Evolutionary conservation across 257 asterid species (phyloP).

Genomic region (Dorcoceras hygrometricum): DNA sequence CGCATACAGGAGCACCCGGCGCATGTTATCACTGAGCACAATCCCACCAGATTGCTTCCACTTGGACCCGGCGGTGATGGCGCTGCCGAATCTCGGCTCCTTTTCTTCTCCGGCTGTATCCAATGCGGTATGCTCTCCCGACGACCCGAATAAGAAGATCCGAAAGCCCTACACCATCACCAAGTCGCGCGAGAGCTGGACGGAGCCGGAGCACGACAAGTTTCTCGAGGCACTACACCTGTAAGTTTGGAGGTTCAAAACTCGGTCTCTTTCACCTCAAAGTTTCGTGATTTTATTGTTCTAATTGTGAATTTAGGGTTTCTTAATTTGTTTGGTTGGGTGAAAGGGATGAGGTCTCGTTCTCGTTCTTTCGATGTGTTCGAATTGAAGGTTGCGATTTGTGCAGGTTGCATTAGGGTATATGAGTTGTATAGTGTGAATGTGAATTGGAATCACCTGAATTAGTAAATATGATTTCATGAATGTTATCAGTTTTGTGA

Average conservation of each 20-base stretch:
- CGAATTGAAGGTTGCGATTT: not conserved
- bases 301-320: conserved; percentile 38
- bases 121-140: conserved; percentile 38
- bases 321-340: conserved; percentile 10
- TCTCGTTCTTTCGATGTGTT: not conserved
- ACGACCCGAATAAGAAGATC: conserved; percentile 65
- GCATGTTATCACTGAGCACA: conserved; percentile 48
- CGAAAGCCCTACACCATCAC: conserved; percentile 86
- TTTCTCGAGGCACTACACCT: conserved; percentile 90
- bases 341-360: conserved; percentile 7
- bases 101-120: conserved; percentile 47
- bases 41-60: conserved; percentile 44
- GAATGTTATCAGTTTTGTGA: not conserved
- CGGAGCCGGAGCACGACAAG: conserved; percentile 95
- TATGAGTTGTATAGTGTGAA: not conserved
- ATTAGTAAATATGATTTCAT: too few species aligned
- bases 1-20: conserved; percentile 22
- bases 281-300: conserved; percentile 2
- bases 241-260: conserved; percentile 40
- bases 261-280: not conserved
- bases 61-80: conserved; percentile 64
- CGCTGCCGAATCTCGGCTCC: conserved; percentile 60
- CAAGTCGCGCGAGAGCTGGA: conserved; percentile 95
- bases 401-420: not conserved
- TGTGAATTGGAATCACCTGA: conserved; percentile 11